Evolutionary conservation across 441 rosid species (phyloP).

Genomic region (Bruguiera hainesii): DNA sequence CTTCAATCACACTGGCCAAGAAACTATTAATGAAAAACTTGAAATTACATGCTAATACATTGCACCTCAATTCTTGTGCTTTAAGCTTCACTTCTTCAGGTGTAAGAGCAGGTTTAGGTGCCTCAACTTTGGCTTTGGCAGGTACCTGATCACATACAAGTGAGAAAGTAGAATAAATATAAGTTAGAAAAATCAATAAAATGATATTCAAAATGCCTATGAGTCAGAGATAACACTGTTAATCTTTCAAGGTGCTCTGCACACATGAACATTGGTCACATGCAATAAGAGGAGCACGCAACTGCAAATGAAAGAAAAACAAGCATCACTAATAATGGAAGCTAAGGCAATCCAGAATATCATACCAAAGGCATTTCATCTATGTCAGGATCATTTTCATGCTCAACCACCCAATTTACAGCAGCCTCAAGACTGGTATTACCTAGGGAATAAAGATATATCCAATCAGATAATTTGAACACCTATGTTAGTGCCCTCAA

Average conservation of each 20-base stretch:
- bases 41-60: background rate
- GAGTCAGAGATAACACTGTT: too few species aligned
- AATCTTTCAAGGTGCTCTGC: too few species aligned
- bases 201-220: background rate
- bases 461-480: background rate
- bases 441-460: constrained; percentile 37
- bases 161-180: constrained; percentile 1
- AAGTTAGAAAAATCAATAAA: background rate
- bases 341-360: background rate
- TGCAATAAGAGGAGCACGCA: background rate
- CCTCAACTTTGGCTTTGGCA: constrained; percentile 53
- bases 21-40: background rate
- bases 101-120: constrained; percentile 70
- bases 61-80: constrained; percentile 88
- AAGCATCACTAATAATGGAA: background rate
- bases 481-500: background rate
- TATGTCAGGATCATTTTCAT: constrained; percentile 79
- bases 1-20: background rate
- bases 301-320: background rate
- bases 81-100: constrained; percentile 87
- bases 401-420: constrained; percentile 92
- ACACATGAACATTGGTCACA: too few species aligned
- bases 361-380: constrained; percentile 85
- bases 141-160: constrained; percentile 50
- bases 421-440: constrained; percentile 82